Conservation (phyloP, 2,329 filamentous ascomycete species). For the Escovopsis sp. region DNA sequence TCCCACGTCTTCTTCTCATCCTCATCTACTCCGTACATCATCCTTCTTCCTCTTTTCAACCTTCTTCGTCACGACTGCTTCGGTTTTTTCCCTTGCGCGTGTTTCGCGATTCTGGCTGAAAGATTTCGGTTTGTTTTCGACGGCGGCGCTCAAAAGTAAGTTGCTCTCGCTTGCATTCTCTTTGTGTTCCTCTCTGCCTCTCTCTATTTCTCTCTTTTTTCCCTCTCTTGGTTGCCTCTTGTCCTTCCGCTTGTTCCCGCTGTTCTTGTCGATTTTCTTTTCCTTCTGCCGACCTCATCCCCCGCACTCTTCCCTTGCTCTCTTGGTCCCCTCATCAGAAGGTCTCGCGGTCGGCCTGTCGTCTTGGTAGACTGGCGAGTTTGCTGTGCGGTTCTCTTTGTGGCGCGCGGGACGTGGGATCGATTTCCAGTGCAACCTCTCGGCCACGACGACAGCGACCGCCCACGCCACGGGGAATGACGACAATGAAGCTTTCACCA, state of each 20-base stretch:
- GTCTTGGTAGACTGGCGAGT: constrained; percentile 1
- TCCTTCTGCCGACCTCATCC: no score
- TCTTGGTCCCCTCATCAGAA: constrained; percentile 7
- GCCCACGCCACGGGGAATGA: constrained; percentile 1
- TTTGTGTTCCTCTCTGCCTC: constrained; percentile 3
- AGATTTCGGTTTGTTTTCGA: constrained; percentile 30
- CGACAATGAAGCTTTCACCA: not conserved
- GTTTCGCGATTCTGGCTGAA: constrained; percentile 28
- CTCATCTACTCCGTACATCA: constrained; percentile 16
- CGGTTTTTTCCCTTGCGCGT: constrained; percentile 32
- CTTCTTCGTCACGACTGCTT: constrained; percentile 25
- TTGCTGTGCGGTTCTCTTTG: constrained; percentile 2
- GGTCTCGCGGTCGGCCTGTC: constrained; percentile 4
- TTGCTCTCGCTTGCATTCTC: constrained; percentile 12
- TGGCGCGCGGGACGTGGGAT: constrained; percentile 5
- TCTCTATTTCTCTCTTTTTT: constrained; percentile 7
- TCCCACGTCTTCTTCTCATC: constrained; percentile 17
- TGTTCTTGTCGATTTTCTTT: no score
- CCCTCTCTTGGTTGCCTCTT: constrained; percentile 3
- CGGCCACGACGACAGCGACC: constrained; percentile 5
- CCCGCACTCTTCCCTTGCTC: constrained; percentile 5
- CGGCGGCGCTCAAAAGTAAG: constrained; percentile 41
- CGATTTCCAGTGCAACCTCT: constrained; percentile 6
- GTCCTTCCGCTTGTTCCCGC: no score
- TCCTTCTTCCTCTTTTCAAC: constrained; percentile 17